Conservation (phyloP, 164 flowering plant species). For the Protea cynaroides region DNA sequence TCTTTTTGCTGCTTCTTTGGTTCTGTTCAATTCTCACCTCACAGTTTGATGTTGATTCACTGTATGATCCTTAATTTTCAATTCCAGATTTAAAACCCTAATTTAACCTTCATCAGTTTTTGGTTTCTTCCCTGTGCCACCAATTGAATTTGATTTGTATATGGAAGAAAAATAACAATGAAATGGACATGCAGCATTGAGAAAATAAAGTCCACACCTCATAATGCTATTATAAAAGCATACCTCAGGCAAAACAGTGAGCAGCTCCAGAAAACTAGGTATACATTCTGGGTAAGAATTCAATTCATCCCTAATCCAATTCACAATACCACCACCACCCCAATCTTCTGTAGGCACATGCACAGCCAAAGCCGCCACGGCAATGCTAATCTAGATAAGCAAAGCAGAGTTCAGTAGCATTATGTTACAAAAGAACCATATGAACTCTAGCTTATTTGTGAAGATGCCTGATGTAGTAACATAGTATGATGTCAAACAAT, state of each 20-base stretch:
- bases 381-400: conserved; percentile 80
- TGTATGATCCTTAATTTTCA: too few species aligned
- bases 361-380: conserved; percentile 97
- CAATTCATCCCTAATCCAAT: conserved; percentile 90
- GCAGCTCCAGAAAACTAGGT: conserved; percentile 83
- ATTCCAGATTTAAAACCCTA: too few species aligned
- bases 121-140: too few species aligned
- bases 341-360: conserved; percentile 92
- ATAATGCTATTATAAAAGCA: neutral
- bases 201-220: neutral
- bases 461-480: neutral
- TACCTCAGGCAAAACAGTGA: conserved; percentile 96
- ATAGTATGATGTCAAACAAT: neutral
- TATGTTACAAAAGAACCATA: neutral
- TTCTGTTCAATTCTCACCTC: too few species aligned
- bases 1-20: too few species aligned
- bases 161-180: neutral
- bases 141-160: neutral
- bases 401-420: conserved; percentile 13
- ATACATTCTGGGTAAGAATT: conserved; percentile 77
- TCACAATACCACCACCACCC: conserved; percentile 94
- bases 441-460: neutral
- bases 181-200: neutral
- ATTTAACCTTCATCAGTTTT: too few species aligned
- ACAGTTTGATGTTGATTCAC: too few species aligned